phyloP scores from a whole-genome alignment of 1,284 basidiomycete genomes.

The Calocybe gambosa region DNA sequence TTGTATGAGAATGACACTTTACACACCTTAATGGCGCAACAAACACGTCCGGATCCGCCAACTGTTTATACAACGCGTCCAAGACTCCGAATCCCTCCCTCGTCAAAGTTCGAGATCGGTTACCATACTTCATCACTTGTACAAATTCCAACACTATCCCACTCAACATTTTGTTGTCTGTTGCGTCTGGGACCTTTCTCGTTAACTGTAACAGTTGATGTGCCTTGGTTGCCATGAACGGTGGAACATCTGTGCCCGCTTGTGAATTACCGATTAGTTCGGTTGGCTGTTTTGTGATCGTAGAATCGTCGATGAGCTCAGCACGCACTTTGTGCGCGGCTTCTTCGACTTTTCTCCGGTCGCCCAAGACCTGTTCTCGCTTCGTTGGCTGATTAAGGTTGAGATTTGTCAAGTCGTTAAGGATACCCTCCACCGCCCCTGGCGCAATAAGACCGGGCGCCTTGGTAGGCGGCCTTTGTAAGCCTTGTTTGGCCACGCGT shows the following conservation, averaged over 20 bases:
- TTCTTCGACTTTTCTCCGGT: slow-evolving; percentile 40
- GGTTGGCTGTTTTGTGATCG: slow-evolving; percentile 29
- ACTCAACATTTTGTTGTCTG: slow-evolving; percentile 49
- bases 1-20: not conserved
- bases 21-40: slow-evolving; percentile 44
- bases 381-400: slow-evolving; percentile 35
- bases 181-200: slow-evolving; percentile 35
- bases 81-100: slow-evolving; percentile 66
- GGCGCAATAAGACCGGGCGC: slow-evolving; percentile 21
- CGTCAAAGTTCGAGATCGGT: slow-evolving; percentile 58
- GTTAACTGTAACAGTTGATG: slow-evolving; percentile 43
- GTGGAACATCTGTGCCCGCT: slow-evolving; percentile 21
- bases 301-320: slow-evolving; percentile 21
- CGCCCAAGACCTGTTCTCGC: slow-evolving; percentile 39
- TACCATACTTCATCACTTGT: slow-evolving; percentile 46
- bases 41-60: slow-evolving; percentile 58
- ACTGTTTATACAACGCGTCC: slow-evolving; percentile 60
- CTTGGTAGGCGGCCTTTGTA: slow-evolving; percentile 23
- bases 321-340: slow-evolving; percentile 28
- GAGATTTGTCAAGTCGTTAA: slow-evolving; percentile 53
- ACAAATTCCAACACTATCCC: slow-evolving; percentile 52
- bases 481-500: too few relatives aligned
- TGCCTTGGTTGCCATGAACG: slow-evolving; percentile 43
- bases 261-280: slow-evolving; percentile 45
- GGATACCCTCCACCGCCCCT: slow-evolving; percentile 45